These are phyloP conservation scores for Acrodontium crateriforme DNA, from an alignment of 2,329 filamentous ascomycete species.

Conservation along the genomic window DNA sequence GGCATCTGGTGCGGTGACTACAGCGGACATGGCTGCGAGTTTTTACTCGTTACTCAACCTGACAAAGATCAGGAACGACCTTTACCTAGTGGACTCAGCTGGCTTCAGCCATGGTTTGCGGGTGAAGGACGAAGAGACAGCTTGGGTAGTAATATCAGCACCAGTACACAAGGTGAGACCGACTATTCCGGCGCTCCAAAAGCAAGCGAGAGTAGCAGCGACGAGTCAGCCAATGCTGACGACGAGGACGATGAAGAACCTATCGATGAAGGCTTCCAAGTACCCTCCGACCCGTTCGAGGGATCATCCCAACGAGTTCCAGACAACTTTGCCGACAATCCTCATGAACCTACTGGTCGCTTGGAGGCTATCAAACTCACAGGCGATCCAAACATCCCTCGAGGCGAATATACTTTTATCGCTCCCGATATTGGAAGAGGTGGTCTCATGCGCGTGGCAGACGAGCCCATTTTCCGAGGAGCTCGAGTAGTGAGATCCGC, in stretches of 20 bases:
- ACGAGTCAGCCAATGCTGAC: slow-evolving; percentile 18
- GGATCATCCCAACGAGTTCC: too few species aligned
- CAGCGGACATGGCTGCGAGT: slow-evolving; percentile 75
- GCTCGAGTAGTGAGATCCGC: slow-evolving; percentile 57
- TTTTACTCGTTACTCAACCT: slow-evolving; percentile 67
- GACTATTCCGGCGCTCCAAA: too few species aligned
- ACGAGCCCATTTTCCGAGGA: slow-evolving; percentile 57
- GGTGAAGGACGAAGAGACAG: slow-evolving; percentile 10
- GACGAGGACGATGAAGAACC: slow-evolving; percentile 21
- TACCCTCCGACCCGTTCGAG: background rate
- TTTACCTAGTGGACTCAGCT: slow-evolving; percentile 24
- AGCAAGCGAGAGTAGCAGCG: slow-evolving; percentile 6
- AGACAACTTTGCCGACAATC: slow-evolving; percentile 25
- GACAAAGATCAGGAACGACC: slow-evolving; percentile 32
- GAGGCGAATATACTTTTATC: slow-evolving; percentile 72
- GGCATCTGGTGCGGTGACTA: slow-evolving; percentile 93
- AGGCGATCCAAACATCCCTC: slow-evolving; percentile 77
- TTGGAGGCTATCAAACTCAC: slow-evolving; percentile 83
- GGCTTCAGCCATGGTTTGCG: slow-evolving; percentile 19
- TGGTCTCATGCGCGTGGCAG: slow-evolving; percentile 50
- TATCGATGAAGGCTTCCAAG: background rate
- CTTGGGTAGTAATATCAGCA: too few species aligned
- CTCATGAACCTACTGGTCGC: slow-evolving; percentile 43
- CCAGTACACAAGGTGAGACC: slow-evolving; percentile 9
- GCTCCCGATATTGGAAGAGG: slow-evolving; percentile 59